These are phyloP conservation scores for Cryphonectria radicalis DNA, from an alignment of 2,329 filamentous ascomycete species.

Conservation along the genomic window DNA sequence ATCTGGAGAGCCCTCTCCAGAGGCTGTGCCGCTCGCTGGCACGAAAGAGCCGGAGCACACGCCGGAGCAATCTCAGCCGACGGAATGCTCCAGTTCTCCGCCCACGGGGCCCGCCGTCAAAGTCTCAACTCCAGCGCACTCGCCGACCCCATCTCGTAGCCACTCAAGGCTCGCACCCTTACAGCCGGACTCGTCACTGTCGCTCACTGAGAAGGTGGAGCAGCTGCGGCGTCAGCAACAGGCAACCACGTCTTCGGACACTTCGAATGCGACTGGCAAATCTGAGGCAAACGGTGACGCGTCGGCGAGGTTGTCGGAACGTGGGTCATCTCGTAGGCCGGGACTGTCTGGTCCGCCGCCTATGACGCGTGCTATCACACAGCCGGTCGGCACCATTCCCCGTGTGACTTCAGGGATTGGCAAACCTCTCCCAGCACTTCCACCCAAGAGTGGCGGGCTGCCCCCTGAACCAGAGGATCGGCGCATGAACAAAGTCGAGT, in stretches of 20 bases:
- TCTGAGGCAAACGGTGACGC: slow-evolving; percentile 29
- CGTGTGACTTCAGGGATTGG: slow-evolving; percentile 50
- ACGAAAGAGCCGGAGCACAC: slow-evolving; percentile 1
- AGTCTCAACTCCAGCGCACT: slow-evolving; percentile 21
- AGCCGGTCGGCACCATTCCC: slow-evolving; percentile 52
- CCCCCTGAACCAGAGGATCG: slow-evolving; percentile 39
- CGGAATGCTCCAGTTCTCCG: not conserved
- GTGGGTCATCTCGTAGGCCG: slow-evolving; percentile 49
- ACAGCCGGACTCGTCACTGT: slow-evolving; percentile 31
- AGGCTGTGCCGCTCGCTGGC: not conserved
- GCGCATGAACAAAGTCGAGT: slow-evolving; percentile 42
- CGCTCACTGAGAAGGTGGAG: slow-evolving; percentile 53
- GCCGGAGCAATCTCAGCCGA: slow-evolving; percentile 1
- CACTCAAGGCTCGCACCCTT: slow-evolving; percentile 25
- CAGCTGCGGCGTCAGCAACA: slow-evolving; percentile 56
- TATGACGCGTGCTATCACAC: slow-evolving; percentile 57
- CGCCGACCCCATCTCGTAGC: slow-evolving; percentile 23
- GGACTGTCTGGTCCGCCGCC: slow-evolving; percentile 55
- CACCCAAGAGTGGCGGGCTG: slow-evolving; percentile 38
- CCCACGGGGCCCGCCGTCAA: slow-evolving; percentile 10
- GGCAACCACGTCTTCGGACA: slow-evolving; percentile 39
- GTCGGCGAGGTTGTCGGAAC: slow-evolving; percentile 36
- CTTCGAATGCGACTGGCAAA: slow-evolving; percentile 31
- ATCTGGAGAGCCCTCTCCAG: slow-evolving; percentile 4
- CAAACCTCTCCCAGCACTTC: slow-evolving; percentile 45